Conservation (phyloP, 108 stramenopile species). For the Nitzschia sp. region DNA sequence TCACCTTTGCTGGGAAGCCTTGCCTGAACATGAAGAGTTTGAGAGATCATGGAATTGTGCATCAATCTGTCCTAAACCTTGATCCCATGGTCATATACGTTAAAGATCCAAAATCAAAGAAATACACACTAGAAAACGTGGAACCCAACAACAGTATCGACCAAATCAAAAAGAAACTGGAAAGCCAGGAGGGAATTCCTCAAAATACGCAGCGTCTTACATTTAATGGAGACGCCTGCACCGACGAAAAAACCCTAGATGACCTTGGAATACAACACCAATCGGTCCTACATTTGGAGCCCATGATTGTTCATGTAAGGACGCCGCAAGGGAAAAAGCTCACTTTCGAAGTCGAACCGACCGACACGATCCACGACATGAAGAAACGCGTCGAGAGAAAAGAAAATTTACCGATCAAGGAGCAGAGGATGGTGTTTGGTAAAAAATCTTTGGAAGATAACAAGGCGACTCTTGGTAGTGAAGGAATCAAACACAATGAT, state of each 20-base stretch:
- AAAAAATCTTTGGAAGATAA: slow-evolving; percentile 18
- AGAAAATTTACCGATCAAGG: slow-evolving; percentile 20
- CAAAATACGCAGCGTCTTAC: slow-evolving; percentile 55
- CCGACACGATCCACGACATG: slow-evolving; percentile 11
- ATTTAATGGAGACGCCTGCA: slow-evolving; percentile 55
- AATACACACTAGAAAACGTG: slow-evolving; percentile 8
- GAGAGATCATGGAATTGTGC: slow-evolving; percentile 19
- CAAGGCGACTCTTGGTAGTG: slow-evolving; percentile 11
- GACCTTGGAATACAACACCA: slow-evolving; percentile 18
- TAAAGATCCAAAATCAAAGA: slow-evolving; percentile 17
- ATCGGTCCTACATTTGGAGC: background rate
- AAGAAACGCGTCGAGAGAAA: slow-evolving; percentile 22
- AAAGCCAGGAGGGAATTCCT: slow-evolving; percentile 12
- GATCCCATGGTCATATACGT: slow-evolving; percentile 25
- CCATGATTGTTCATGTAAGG: slow-evolving; percentile 10
- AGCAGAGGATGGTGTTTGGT: slow-evolving; percentile 24
- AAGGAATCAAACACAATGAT: slow-evolving; percentile 19
- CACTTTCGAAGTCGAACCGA: slow-evolving; percentile 22
- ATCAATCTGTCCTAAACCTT: slow-evolving; percentile 8
- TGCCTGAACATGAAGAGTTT: slow-evolving; percentile 1
- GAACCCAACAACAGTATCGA: slow-evolving; percentile 14
- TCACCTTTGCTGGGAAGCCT: slow-evolving; percentile 2
- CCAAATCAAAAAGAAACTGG: slow-evolving; percentile 17
- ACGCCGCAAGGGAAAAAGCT: slow-evolving; percentile 12
- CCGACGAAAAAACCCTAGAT: slow-evolving; percentile 4